These are phyloP conservation scores for Orbilia oligospora DNA, from an alignment of 2,329 filamentous ascomycete genomes.

Conservation along the genomic window DNA sequence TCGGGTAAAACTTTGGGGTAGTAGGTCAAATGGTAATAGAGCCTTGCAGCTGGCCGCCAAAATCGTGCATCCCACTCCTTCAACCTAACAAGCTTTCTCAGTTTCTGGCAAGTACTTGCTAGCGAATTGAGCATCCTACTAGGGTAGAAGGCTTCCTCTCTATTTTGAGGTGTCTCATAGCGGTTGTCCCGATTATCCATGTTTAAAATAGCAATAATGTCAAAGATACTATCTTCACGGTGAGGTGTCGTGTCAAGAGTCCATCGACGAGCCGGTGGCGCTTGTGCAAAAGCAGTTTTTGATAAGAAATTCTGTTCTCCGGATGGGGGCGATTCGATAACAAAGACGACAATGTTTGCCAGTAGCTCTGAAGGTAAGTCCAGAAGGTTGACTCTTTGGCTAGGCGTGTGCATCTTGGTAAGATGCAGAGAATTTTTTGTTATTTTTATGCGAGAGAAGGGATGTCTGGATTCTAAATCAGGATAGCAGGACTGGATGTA, in stretches of 20 bases:
- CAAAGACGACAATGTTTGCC: slow-evolving; percentile 37
- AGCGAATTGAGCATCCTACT: slow-evolving; percentile 52
- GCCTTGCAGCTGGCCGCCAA: slow-evolving; percentile 62
- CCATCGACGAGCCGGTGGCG: slow-evolving; percentile 34
- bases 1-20: slow-evolving; percentile 60
- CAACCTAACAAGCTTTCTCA: slow-evolving; percentile 58
- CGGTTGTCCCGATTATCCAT: slow-evolving; percentile 1
- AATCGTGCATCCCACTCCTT: slow-evolving; percentile 62
- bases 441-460: slow-evolving; percentile 25
- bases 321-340: slow-evolving; percentile 39
- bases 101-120: slow-evolving; percentile 60
- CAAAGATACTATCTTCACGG: slow-evolving; percentile 19
- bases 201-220: slow-evolving; percentile 35
- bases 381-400: slow-evolving; percentile 32
- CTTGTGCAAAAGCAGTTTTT: slow-evolving; percentile 25
- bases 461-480: slow-evolving; percentile 24
- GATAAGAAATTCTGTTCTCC: slow-evolving; percentile 19
- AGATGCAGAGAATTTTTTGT: slow-evolving; percentile 16
- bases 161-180: slow-evolving; percentile 44
- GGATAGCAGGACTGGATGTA: slow-evolving; percentile 35
- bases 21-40: slow-evolving; percentile 61
- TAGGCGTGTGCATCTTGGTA: slow-evolving; percentile 2
- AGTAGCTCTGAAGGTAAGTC: slow-evolving; percentile 44
- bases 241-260: slow-evolving; percentile 23
- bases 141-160: slow-evolving; percentile 46